Base-by-base conservation (phyloP, 805 yeast species). In the Vanderwaltozyma verrucispora region DNA sequence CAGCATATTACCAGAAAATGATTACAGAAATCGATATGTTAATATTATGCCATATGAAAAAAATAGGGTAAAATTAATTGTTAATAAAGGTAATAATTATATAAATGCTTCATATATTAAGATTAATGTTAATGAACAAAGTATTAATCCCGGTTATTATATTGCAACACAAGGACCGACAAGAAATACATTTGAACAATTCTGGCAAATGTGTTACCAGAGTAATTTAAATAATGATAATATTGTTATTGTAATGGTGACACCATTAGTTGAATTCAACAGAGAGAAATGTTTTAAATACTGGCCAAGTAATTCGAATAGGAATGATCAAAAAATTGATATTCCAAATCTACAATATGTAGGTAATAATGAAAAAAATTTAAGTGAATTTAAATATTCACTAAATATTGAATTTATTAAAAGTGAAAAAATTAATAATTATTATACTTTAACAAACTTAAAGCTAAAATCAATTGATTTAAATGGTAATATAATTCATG, bases 121-220 rank as follows among this genome's bases (percentile, higher is more conserved):
- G 16, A 40, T 53, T 1, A 43, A 53, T 29, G 51, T 54, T 3
- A 49, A 50, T 3, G 45, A 39, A 5, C 56, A 51, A 28, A 44
- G 49, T 14, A 28, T 39, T 16, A 32, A 36, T 7, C 48, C 56
- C 2, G 59, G 65, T 30, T 47, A 54, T 19, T 81, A 77, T 52
- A 77, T 82, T 24, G 83, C 86, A 0, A 66, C 81, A 2, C 94
- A 82, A 50, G 94, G 89, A 2, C 98, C 98, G 1, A 63, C 80
- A n/a, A 61, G 56, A 12, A 62, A 65, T 25, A 88, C 97, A 0
- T 69, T 74, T 44, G 75, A 75, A 3, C 95, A 92, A 55, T 89
- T 92, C 53, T 92, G 96, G 96, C 84, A 79, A 44, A 81, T 87
- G 74, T 71, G 84, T 11, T 68, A 74, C 35, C 74, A 79, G 33